Conservation (phyloP, 2,329 filamentous ascomycete genomes). For the Clonostachys solani region DNA sequence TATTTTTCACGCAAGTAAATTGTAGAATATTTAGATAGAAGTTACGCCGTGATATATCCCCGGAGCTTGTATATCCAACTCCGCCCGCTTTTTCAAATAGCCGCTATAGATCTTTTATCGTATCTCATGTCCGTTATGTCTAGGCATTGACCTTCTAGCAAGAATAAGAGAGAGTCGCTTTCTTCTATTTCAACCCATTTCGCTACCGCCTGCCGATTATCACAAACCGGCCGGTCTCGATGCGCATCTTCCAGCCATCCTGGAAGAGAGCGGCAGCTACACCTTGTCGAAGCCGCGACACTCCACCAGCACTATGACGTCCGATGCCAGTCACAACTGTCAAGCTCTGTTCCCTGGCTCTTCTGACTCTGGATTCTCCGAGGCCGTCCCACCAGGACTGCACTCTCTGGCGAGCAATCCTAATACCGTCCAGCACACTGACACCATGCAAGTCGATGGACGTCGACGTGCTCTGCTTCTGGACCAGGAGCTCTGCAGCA, state of each 20-base stretch:
- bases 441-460: slow-evolving; percentile 81
- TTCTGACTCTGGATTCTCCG: slow-evolving; percentile 56
- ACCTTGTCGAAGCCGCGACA: slow-evolving; percentile 70
- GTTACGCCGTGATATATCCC: too few relatives aligned
- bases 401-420: slow-evolving; percentile 68
- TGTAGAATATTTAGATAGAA: too few relatives aligned
- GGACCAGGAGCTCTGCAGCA: slow-evolving; percentile 67
- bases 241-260: slow-evolving; percentile 80
- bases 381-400: slow-evolving; percentile 72
- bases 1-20: too few relatives aligned
- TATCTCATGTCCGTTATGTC: too few relatives aligned
- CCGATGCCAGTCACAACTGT: slow-evolving; percentile 80
- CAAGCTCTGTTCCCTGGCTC: slow-evolving; percentile 49
- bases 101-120: neutral
- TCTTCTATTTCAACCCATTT: neutral
- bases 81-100: neutral
- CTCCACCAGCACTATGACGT: slow-evolving; percentile 72
- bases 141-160: too few relatives aligned
- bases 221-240: slow-evolving; percentile 65
- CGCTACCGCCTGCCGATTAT: slow-evolving; percentile 54
- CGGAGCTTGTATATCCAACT: neutral
- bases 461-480: slow-evolving; percentile 55
- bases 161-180: neutral
- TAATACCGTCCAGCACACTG: slow-evolving; percentile 72
- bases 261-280: slow-evolving; percentile 72